These are phyloP conservation scores for Teratosphaeria destructans DNA, from an alignment of 2,329 filamentous ascomycete species.

Conservation along the genomic window DNA sequence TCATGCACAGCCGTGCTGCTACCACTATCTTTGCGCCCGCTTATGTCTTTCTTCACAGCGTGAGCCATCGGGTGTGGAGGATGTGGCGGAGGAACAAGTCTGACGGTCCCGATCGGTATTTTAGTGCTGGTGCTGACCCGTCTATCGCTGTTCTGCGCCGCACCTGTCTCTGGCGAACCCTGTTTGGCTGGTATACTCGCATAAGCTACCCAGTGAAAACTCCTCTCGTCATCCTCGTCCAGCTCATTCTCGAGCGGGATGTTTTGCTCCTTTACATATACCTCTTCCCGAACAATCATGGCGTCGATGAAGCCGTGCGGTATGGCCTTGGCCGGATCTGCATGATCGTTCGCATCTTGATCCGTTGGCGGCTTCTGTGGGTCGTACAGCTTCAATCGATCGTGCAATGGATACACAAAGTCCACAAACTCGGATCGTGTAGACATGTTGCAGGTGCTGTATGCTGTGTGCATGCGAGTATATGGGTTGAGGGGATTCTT, in stretches of 20 bases:
- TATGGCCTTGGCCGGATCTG: slow-evolving; percentile 25
- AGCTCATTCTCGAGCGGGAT: slow-evolving; percentile 58
- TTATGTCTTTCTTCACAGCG: slow-evolving; percentile 11
- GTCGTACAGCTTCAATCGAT: slow-evolving; percentile 24
- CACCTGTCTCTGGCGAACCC: slow-evolving; percentile 6
- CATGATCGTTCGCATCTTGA: slow-evolving; percentile 21
- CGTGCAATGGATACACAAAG: slow-evolving; percentile 18
- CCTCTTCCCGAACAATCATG: slow-evolving; percentile 46
- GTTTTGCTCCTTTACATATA: slow-evolving; percentile 49
- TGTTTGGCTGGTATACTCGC: slow-evolving; percentile 42
- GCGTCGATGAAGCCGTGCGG: slow-evolving; percentile 42
- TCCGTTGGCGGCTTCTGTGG: slow-evolving; percentile 14
- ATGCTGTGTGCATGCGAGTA: background rate
- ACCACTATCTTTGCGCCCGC: slow-evolving; percentile 12
- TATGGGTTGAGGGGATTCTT: background rate
- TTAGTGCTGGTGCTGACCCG: slow-evolving; percentile 31
- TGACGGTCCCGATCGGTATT: slow-evolving; percentile 61
- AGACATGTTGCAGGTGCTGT: slow-evolving; percentile 3
- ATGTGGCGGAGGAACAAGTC: slow-evolving; percentile 74
- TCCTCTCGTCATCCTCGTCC: slow-evolving; percentile 67
- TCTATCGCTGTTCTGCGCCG: slow-evolving; percentile 22
- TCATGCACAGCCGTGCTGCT: slow-evolving; percentile 43
- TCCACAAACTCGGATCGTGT: slow-evolving; percentile 23
- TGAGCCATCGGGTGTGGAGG: slow-evolving; percentile 9
- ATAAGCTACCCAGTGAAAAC: slow-evolving; percentile 85